Conservation (phyloP, 768 basidiomycete species). For the Baorangia bicolor region DNA sequence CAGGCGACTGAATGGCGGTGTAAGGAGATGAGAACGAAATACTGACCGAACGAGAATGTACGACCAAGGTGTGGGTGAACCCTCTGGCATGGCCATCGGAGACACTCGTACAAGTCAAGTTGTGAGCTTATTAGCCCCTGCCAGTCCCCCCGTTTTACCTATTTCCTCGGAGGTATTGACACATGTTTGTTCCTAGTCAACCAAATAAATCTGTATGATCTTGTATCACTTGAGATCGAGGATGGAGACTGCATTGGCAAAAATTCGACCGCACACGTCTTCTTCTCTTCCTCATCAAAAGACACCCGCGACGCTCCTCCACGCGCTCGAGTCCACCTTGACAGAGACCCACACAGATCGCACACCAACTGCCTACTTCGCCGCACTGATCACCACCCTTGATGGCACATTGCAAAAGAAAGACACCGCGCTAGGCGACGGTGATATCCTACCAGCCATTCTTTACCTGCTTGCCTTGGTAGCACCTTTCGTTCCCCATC, state of each 20-base stretch:
- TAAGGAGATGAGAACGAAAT: not conserved
- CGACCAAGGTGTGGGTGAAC: constrained; percentile 55
- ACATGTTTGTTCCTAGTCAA: too few species aligned
- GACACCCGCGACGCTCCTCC: constrained; percentile 80
- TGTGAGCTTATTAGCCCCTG: too few species aligned
- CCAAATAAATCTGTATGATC: too few species aligned
- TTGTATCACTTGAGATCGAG: too few species aligned
- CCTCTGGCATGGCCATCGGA: constrained; percentile 33
- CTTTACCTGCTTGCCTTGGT: constrained; percentile 38
- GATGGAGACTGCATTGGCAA: constrained; percentile 71
- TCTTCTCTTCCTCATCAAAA: constrained; percentile 87
- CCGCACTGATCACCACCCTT: constrained; percentile 82
- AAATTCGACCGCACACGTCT: constrained; percentile 83
- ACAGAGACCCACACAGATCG: constrained; percentile 64
- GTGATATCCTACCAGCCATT: constrained; percentile 37
- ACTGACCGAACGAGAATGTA: constrained; percentile 66
- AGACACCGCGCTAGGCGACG: constrained; percentile 69
- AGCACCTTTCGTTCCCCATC: constrained; percentile 55
- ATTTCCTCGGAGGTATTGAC: too few species aligned
- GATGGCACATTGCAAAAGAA: constrained; percentile 72
- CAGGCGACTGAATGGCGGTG: not conserved
- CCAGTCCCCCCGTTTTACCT: too few species aligned
- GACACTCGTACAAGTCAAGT: not conserved
- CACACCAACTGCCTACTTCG: constrained; percentile 90
- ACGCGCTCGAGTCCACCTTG: constrained; percentile 81